phyloP scores from a whole-genome alignment of 2,329 filamentous ascomycete species.

The Stachybotrys chlorohalonatus region DNA sequence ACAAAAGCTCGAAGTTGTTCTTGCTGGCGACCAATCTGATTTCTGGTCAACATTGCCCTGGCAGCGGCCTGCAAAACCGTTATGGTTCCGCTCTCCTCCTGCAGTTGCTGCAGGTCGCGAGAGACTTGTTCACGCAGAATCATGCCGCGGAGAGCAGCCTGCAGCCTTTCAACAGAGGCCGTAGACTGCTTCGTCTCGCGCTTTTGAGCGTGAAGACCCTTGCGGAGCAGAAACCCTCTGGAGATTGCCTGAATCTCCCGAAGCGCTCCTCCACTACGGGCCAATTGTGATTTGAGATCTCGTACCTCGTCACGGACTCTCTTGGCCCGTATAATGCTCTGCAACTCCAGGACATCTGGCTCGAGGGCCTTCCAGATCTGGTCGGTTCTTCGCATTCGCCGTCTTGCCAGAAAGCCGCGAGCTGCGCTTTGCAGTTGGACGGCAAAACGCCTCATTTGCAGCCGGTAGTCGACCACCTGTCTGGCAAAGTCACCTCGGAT shows the following conservation, averaged over 20 bases:
- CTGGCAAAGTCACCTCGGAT: conserved; percentile 82
- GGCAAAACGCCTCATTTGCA: conserved; percentile 77
- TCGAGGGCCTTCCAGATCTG: conserved; percentile 62
- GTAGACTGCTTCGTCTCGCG: conserved; percentile 43
- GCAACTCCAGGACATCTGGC: conserved; percentile 64
- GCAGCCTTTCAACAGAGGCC: conserved; percentile 47
- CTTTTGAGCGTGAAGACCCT: conserved; percentile 45
- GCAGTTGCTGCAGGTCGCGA: conserved; percentile 42
- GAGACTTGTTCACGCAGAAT: conserved; percentile 49
- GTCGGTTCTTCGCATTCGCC: conserved; percentile 51
- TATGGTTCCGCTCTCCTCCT: conserved; percentile 39
- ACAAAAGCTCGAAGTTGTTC: conserved; percentile 41
- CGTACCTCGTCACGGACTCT: conserved; percentile 53
- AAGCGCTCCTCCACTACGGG: conserved; percentile 53
- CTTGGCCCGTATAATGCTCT: conserved; percentile 68
- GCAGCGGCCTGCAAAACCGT: conserved; percentile 55
- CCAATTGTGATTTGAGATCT: conserved; percentile 48
- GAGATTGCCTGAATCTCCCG: conserved; percentile 56
- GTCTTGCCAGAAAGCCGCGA: conserved; percentile 66
- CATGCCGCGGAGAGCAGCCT: conserved; percentile 60
- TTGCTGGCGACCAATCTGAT: conserved; percentile 40
- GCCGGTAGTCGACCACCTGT: conserved; percentile 72
- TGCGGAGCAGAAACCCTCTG: conserved; percentile 57
- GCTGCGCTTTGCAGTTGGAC: conserved; percentile 69
- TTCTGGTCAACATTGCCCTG: conserved; percentile 52